Base-by-base conservation (phyloP, 2,329 filamentous ascomycete species). In the Emergomyces orientalis region DNA sequence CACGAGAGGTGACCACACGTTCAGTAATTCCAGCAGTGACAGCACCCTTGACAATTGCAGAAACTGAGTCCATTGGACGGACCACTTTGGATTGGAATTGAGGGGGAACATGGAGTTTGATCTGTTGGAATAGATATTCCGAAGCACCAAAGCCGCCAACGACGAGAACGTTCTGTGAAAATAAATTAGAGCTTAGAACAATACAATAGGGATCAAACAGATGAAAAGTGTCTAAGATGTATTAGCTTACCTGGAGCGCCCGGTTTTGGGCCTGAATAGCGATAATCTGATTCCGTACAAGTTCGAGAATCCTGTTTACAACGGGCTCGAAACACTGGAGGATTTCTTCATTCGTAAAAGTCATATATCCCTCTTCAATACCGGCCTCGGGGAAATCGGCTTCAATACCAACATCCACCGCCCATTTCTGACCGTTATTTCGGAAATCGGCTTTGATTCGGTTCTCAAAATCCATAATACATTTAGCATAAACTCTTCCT, bases 401-500 rank as follows among this genome's bases (percentile, higher is more conserved):
- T 81, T 99, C 94, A 71, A 99, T 97, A 73, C 94, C 94, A 59
- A 99, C 94, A 74, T 99, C 94, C 25, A 97, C 92, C 54, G 94
- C 94, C 94, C 94, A 97, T 77, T 97, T 97, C 77, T 97, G 93
- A 59, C 93, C 92, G 76, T 97, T 97, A 81, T 97, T 97, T 67
- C 94, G 87, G 87, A 99, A 99, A 77, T 97, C 94, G 59, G 94
- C 94, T 83, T 99, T 99, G 84, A 99, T 97, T 76, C 94, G 84
- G 84, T 97, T 97, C 81, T 99, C 94, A 72, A 99, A 99, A 78
- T 99, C 94, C 93, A 97, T 97, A 78, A 99, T 97, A 76, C 93
- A 97, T 80, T 97, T 97, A 69, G 93, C 93, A 76, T 97, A 97
- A 62, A 99, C 94, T 77, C 93, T 91, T 52, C 93, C 93, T n/a